These are phyloP conservation scores for Termitomyces eurrhizus DNA, from an alignment of 768 basidiomycete genomes.

Conservation along the genomic window DNA sequence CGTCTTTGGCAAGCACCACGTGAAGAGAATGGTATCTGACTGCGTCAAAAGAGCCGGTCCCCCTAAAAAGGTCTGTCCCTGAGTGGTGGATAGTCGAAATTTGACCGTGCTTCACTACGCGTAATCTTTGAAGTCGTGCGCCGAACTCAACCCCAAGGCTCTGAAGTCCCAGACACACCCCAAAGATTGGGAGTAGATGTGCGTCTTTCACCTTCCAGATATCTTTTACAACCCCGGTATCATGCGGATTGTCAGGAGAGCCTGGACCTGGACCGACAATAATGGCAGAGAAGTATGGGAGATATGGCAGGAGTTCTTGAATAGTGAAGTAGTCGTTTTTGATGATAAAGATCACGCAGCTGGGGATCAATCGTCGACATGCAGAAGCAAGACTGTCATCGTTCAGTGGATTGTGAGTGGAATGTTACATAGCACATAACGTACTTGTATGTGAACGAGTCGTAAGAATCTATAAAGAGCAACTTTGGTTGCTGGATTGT, in stretches of 20 bases:
- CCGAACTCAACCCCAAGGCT: constrained; percentile 67
- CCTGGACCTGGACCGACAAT: constrained; percentile 81
- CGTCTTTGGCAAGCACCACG: constrained; percentile 40
- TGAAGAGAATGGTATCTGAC: constrained; percentile 84
- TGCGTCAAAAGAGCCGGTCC: constrained; percentile 47
- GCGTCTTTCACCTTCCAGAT: constrained; percentile 61
- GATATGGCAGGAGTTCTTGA: constrained; percentile 45
- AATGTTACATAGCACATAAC: constrained; percentile 21
- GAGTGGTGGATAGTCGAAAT: constrained; percentile 60
- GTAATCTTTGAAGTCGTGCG: constrained; percentile 53
- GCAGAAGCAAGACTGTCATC: constrained; percentile 63
- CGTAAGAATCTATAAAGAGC: constrained; percentile 78
- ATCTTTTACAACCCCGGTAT: constrained; percentile 66
- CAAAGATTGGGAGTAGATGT: constrained; percentile 66
- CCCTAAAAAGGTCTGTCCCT: constrained; percentile 58
- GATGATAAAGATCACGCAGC: constrained; percentile 62
- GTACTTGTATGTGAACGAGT: constrained; percentile 87
- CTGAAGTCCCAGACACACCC: constrained; percentile 81
- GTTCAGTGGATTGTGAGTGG: neutral
- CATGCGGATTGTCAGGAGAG: constrained; percentile 56
- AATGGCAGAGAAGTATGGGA: constrained; percentile 62
- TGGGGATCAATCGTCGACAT: constrained; percentile 58
- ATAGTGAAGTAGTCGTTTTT: constrained; percentile 63
- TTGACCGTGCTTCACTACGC: constrained; percentile 77
- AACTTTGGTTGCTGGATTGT: constrained; percentile 43